Evolutionary conservation across 2,329 filamentous ascomycete species (phyloP).

Genomic region (Aureobasidium leucospermi): DNA sequence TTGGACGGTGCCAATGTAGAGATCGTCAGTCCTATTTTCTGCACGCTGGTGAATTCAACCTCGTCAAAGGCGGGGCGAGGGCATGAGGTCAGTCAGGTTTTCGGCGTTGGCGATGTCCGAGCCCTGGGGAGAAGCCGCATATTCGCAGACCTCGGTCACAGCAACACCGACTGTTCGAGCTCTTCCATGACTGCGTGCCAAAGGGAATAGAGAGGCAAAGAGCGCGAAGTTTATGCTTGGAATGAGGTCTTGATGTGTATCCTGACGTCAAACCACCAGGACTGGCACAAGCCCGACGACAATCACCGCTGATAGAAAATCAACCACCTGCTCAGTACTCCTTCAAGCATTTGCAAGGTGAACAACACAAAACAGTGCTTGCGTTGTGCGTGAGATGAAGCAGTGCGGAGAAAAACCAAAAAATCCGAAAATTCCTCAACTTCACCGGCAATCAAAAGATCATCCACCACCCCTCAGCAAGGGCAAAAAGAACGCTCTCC

Average conservation of each 20-base stretch:
- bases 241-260: too few relatives aligned
- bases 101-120: neutral
- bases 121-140: neutral
- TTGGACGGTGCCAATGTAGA: neutral
- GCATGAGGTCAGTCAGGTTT: neutral
- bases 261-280: too few relatives aligned
- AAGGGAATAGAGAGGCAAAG: too few relatives aligned
- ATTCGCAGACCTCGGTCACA: neutral
- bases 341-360: too few relatives aligned
- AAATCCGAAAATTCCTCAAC: neutral
- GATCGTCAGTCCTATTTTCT: neutral
- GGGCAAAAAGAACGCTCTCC: neutral
- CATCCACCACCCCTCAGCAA: neutral
- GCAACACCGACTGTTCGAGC: neutral
- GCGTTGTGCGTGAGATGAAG: too few relatives aligned
- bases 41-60: neutral
- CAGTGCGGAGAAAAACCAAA: too few relatives aligned
- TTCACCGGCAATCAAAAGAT: too few relatives aligned
- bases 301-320: too few relatives aligned
- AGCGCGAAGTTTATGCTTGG: too few relatives aligned
- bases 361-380: too few relatives aligned
- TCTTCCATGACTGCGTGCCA: neutral
- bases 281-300: too few relatives aligned
- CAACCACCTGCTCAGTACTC: too few relatives aligned
- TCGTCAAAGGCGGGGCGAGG: neutral